Conservation (phyloP, 768 basidiomycete genomes). For the Lentinula edodes region DNA sequence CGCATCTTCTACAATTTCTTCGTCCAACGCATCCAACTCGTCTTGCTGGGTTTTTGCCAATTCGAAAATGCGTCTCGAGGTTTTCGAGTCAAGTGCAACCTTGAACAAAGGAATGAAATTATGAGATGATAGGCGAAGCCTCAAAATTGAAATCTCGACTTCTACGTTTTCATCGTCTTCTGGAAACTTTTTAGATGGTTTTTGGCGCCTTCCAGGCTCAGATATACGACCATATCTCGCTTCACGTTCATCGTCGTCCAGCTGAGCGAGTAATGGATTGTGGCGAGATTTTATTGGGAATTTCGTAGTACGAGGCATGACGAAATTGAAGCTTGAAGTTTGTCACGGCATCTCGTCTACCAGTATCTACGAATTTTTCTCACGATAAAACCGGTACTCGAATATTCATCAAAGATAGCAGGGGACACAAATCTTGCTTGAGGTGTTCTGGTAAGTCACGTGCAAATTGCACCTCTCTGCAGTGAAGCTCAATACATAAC, state of each 20-base stretch:
- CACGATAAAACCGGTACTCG: too few species aligned
- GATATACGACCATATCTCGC: conserved; percentile 77
- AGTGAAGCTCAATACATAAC: too few species aligned
- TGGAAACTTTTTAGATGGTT: conserved; percentile 44
- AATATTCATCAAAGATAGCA: too few species aligned
- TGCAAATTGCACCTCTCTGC: too few species aligned
- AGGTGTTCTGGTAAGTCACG: too few species aligned
- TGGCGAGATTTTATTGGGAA: conserved; percentile 60
- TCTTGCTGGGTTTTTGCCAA: conserved; percentile 92
- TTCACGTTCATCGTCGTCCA: conserved; percentile 70
- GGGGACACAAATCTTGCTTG: too few species aligned
- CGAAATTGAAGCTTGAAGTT: too few species aligned
- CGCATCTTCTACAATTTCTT: conserved; percentile 45
- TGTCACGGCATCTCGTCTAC: too few species aligned
- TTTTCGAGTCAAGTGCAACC: conserved; percentile 74
- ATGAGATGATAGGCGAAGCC: conserved; percentile 8
- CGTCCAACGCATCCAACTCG: conserved; percentile 66
- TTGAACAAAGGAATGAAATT: conserved; percentile 20
- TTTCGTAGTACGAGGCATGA: conserved; percentile 64
- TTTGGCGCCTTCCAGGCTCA: conserved; percentile 70
- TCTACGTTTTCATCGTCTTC: conserved; percentile 52
- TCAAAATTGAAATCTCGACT: conserved; percentile 30
- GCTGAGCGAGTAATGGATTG: conserved; percentile 83
- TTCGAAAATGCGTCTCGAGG: conserved; percentile 84
- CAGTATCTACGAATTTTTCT: too few species aligned